Evolutionary conservation across 1,284 basidiomycete genomes (phyloP).

Genomic region (Moesziomyces globuligerus): DNA sequence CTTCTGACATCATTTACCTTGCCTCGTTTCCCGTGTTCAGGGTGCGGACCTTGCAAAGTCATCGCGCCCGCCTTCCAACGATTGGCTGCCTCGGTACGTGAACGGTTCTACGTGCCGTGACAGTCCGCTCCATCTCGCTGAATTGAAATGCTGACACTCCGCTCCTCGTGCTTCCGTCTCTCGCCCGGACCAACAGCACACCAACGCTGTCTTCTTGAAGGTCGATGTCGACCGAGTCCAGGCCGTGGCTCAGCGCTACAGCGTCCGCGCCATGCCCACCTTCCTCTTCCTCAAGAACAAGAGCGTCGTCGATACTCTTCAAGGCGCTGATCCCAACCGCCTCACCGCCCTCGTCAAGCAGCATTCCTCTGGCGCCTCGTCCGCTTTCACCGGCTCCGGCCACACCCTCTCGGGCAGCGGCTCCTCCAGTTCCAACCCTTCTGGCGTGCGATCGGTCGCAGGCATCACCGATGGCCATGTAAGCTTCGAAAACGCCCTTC

Average conservation of each 20-base stretch:
- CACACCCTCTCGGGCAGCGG: slow-evolving; percentile 43
- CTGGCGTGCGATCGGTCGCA: slow-evolving; percentile 17
- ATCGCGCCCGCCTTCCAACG: slow-evolving; percentile 41
- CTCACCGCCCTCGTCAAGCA: slow-evolving; percentile 56
- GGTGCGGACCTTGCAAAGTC: slow-evolving; percentile 50
- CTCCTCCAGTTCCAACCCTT: slow-evolving; percentile 24
- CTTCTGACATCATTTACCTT: background rate
- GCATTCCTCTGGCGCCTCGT: slow-evolving; percentile 51
- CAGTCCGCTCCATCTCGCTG: no score
- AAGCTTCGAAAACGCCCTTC: slow-evolving; percentile 52
- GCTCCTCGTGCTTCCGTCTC: background rate
- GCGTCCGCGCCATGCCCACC: slow-evolving; percentile 70
- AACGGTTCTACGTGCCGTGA: no score
- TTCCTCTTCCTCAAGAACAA: slow-evolving; percentile 70
- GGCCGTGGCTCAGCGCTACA: slow-evolving; percentile 68
- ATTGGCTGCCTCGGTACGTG: slow-evolving; percentile 32
- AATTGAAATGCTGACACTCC: slow-evolving; percentile 9
- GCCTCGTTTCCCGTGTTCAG: slow-evolving; percentile 5
- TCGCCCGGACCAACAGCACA: slow-evolving; percentile 10
- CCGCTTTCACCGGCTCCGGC: slow-evolving; percentile 47
- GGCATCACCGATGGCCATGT: slow-evolving; percentile 49
- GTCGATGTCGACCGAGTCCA: slow-evolving; percentile 69
- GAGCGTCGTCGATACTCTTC: slow-evolving; percentile 60
- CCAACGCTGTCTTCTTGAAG: slow-evolving; percentile 63
- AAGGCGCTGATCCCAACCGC: slow-evolving; percentile 55